Evolutionary conservation across 1,139 yeast genomes (phyloP).

Genomic region (Eremothecium cymbalariae): DNA sequence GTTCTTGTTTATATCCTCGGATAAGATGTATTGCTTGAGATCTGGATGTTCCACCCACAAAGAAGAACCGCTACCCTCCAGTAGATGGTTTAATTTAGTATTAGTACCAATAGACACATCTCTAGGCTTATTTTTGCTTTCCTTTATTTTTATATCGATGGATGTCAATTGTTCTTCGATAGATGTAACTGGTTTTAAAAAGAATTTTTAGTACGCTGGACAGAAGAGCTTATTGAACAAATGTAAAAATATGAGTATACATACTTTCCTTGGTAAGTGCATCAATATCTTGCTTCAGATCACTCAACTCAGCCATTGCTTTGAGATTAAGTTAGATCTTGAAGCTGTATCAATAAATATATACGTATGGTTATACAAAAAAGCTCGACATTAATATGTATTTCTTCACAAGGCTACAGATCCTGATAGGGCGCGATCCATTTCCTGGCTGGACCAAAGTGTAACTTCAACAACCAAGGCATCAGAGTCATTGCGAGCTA

Average conservation of each 20-base stretch:
- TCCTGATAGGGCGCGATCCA: conserved; percentile 2
- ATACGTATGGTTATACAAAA: not conserved
- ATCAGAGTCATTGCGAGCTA: not conserved
- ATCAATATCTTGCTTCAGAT: conserved; percentile 26
- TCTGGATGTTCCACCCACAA: conserved; percentile 2
- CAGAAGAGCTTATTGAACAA: not conserved
- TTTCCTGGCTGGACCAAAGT: conserved; percentile 5
- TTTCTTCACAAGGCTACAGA: not conserved
- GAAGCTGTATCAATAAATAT: not conserved
- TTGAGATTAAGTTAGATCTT: not conserved
- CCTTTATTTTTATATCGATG: conserved; percentile 1
- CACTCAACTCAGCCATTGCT: conserved; percentile 17
- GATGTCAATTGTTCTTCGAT: conserved; percentile 2
- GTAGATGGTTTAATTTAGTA: too few relatives aligned
- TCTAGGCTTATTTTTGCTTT: too few relatives aligned
- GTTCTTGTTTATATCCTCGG: conserved; percentile 3
- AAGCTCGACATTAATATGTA: not conserved
- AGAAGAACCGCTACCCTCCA: too few relatives aligned
- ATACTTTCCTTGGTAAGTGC: conserved; percentile 24
- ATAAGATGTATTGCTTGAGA: not conserved
- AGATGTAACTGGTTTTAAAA: conserved; percentile 4
- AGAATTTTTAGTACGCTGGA: too few relatives aligned
- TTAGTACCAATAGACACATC: too few relatives aligned
- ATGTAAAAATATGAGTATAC: conserved; percentile 2
- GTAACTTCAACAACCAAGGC: conserved; percentile 5